Conservation (phyloP, 352 stramenopile genomes). For the Globisporangium emineosum region DNA sequence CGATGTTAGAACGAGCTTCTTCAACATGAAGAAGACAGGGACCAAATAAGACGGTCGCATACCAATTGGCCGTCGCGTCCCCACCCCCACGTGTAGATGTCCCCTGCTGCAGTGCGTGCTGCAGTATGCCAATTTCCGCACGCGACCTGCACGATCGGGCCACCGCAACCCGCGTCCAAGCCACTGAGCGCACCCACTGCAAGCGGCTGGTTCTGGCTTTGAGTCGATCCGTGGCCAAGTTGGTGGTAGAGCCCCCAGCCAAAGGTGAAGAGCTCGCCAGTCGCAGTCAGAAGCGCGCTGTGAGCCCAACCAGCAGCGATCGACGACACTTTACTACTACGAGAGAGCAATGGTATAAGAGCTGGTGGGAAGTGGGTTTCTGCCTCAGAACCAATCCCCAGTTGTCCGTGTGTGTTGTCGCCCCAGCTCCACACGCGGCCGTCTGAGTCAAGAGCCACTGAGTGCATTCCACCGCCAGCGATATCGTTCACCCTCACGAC, state of each 20-base stretch:
- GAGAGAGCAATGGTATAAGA: slow-evolving; percentile 15
- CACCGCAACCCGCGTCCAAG: slow-evolving; percentile 30
- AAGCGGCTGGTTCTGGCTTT: slow-evolving; percentile 27
- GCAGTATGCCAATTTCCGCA: slow-evolving; percentile 79
- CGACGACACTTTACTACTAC: background rate
- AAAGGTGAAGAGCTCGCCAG: slow-evolving; percentile 52
- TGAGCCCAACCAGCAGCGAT: slow-evolving; percentile 55
- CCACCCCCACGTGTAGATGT: slow-evolving; percentile 83
- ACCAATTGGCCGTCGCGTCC: slow-evolving; percentile 70
- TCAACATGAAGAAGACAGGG: background rate
- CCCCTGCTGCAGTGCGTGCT: slow-evolving; percentile 50
- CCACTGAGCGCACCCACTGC: slow-evolving; percentile 46
- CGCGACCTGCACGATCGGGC: slow-evolving; percentile 38
- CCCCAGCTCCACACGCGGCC: slow-evolving; percentile 63
- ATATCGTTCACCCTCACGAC: slow-evolving; percentile 20
- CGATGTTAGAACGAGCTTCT: background rate
- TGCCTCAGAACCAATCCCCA: slow-evolving; percentile 28
- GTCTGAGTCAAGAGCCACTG: slow-evolving; percentile 40
- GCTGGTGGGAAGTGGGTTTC: slow-evolving; percentile 6
- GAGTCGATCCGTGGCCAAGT: slow-evolving; percentile 52
- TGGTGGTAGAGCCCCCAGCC: slow-evolving; percentile 83
- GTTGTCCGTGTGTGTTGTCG: slow-evolving; percentile 54
- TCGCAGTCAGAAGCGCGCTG: slow-evolving; percentile 36
- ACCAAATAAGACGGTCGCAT: slow-evolving; percentile 9
- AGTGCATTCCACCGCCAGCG: slow-evolving; percentile 60